Percentiles rank a stretch among this genome's conserved stretches.
Conservation (phyloP, 257 asterid genomes). For the Henckelia pumila region DNA sequence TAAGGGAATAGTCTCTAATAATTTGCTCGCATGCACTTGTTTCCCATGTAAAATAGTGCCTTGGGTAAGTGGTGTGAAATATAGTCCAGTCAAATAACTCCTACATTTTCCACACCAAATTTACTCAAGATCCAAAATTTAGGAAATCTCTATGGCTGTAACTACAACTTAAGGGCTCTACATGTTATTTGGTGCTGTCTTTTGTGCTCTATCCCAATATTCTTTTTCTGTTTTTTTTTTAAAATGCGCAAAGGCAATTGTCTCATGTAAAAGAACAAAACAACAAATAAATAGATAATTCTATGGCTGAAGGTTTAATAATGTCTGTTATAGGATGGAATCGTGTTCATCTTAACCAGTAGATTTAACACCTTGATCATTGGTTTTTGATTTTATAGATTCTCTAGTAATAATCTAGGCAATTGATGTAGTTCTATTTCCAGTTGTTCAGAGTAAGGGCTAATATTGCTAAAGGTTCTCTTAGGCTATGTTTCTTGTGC, state of each 20-base stretch:
- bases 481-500: slow-evolving; percentile 13
- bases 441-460: background rate
- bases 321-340: background rate
- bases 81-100: background rate
- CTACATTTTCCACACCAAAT: background rate
- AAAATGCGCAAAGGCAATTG: background rate
- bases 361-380: background rate
- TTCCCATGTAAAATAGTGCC: background rate
- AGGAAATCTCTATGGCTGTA: background rate
- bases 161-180: slow-evolving; percentile 9
- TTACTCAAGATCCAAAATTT: slow-evolving; percentile 16
- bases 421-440: background rate
- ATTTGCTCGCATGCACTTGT: background rate
- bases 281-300: background rate
- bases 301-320: background rate
- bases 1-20: background rate
- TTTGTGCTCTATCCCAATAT: too few species aligned
- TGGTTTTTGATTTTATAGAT: too few species aligned
- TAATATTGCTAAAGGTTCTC: background rate
- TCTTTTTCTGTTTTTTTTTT: too few species aligned
- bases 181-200: background rate
- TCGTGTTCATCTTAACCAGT: background rate
- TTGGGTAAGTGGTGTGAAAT: background rate
- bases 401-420: background rate
- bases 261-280: background rate